Conservation (phyloP, 176 grass and related monocot genomes). For the Oryza meridionalis region DNA sequence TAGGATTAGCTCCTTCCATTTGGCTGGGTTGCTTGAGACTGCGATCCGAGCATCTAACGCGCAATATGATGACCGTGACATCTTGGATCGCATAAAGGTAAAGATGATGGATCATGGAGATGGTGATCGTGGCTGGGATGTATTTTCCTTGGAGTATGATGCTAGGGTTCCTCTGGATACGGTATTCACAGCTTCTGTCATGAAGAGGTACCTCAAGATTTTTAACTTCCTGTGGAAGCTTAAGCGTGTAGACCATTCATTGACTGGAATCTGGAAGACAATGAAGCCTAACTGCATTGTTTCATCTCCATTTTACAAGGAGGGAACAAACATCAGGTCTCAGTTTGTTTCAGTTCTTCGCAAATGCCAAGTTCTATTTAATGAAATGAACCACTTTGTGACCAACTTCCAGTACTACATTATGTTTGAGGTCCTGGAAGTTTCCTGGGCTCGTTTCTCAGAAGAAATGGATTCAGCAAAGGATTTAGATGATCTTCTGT, state of each 20-base stretch:
- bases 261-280: slow-evolving; percentile 87
- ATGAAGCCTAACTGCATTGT: slow-evolving; percentile 96
- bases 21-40: slow-evolving; percentile 84
- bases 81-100: slow-evolving; percentile 85
- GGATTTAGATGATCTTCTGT: slow-evolving; percentile 91
- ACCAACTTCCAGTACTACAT: slow-evolving; percentile 97
- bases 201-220: slow-evolving; percentile 94
- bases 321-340: slow-evolving; percentile 57
- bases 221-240: slow-evolving; percentile 97
- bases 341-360: slow-evolving; percentile 82
- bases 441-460: slow-evolving; percentile 89
- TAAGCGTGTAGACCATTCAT: slow-evolving; percentile 82
- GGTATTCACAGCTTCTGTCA: slow-evolving; percentile 86
- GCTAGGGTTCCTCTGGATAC: slow-evolving; percentile 82
- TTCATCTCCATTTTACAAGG: slow-evolving; percentile 84
- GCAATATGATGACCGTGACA: slow-evolving; percentile 90
- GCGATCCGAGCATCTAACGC: slow-evolving; percentile 89
- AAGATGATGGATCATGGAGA: slow-evolving; percentile 97
- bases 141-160: slow-evolving; percentile 96
- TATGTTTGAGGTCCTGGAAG: slow-evolving; percentile 98
- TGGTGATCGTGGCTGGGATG: slow-evolving; percentile 92
- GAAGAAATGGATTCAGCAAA: slow-evolving; percentile 92
- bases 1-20: slow-evolving; percentile 92
- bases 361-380: slow-evolving; percentile 94
- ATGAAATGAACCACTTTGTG: slow-evolving; percentile 98